Base-by-base conservation (phyloP, 306 rosid species). In the Morella rubra region DNA sequence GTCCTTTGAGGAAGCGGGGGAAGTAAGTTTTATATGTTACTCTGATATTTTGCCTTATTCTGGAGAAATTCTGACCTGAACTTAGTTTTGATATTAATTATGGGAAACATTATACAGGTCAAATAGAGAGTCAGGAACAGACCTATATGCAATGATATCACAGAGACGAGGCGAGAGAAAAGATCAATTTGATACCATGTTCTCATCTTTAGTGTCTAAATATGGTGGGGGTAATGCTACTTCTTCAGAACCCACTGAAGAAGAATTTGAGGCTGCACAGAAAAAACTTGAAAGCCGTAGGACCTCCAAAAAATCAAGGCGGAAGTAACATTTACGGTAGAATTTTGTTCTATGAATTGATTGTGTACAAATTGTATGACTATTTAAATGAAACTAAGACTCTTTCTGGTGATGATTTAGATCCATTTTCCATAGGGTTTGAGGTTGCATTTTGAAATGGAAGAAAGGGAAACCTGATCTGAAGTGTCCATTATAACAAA, bases 201-300 rank as follows among this genome's bases (percentile, higher is more conserved):
- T 91, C 86, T 85, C 97, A 12, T 83, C 92, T 73, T 74, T 94
- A 71, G 81, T 91, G 69, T 94, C 98, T 37, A 94, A 83, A 81
- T 91, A 91, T 69, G 96, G 97, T 6, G 88, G 90, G 20, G 65
- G 70, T 40, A 79, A 67, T 40, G 77, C 76, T 56, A 18, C 61
- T 80, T 44, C 72, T 70, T 79, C 91, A 18, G 94, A 91, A 81
- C 97, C 98, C 37, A 82, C 94, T 1, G 98, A 94, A 73, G 96
- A 89, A 73, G 98, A 94, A 79, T 91, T 94, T 66, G 90, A 90
- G 81, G 97, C 94, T 79, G 74, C 89, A 12, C 96, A 85, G 90
- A 86, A 81, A 83, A 93, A 85, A 82, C 59, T 93, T 42, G 96
- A 93, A 81, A 81, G 83, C 47, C 81, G 86, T 60, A 84, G 89